phyloP scores from a whole-genome alignment of 2,329 filamentous ascomycete genomes.

The Chrysosporium queenslandicum region DNA sequence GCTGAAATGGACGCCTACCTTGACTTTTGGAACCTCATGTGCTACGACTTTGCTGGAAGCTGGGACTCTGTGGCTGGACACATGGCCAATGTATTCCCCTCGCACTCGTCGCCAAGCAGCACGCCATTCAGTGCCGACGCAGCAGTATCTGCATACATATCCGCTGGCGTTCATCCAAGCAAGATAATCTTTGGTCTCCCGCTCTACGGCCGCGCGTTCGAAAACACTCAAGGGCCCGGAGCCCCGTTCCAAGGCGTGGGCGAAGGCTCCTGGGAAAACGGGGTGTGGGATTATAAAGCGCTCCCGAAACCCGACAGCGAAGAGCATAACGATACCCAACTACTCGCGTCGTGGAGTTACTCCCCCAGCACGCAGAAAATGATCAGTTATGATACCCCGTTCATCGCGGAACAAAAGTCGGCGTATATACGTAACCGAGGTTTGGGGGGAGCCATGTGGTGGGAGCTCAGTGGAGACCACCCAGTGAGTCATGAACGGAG shows the following conservation, averaged over 20 bases:
- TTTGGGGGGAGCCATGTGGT: constrained; percentile 93
- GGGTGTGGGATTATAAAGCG: constrained; percentile 81
- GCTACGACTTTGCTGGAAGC: constrained; percentile 77
- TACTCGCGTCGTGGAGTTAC: constrained; percentile 65
- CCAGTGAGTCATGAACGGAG: constrained; percentile 14
- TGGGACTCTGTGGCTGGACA: constrained; percentile 68
- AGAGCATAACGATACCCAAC: constrained; percentile 51
- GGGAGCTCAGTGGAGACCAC: constrained; percentile 70
- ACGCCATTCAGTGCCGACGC: constrained; percentile 71
- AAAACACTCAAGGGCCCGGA: constrained; percentile 66
- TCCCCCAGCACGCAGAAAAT: constrained; percentile 50
- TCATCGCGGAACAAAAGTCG: constrained; percentile 59
- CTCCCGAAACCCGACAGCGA: constrained; percentile 58
- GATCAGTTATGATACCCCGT: constrained; percentile 65
- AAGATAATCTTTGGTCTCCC: constrained; percentile 90
- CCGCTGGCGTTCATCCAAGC: constrained; percentile 50
- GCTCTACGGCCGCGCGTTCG: constrained; percentile 79
- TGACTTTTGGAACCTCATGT: constrained; percentile 56
- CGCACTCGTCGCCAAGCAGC: constrained; percentile 44
- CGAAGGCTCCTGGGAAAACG: constrained; percentile 71
- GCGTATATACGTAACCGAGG: constrained; percentile 56
- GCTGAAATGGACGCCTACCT: constrained; percentile 40
- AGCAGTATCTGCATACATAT: constrained; percentile 63
- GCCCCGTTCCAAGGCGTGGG: constrained; percentile 61
- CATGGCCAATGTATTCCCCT: constrained; percentile 66